Percentiles rank a stretch among this genome's conserved stretches.
Evolutionary conservation across 2,329 filamentous ascomycete species (phyloP).

Genomic region (Pseudogymnoascus sp.): DNA sequence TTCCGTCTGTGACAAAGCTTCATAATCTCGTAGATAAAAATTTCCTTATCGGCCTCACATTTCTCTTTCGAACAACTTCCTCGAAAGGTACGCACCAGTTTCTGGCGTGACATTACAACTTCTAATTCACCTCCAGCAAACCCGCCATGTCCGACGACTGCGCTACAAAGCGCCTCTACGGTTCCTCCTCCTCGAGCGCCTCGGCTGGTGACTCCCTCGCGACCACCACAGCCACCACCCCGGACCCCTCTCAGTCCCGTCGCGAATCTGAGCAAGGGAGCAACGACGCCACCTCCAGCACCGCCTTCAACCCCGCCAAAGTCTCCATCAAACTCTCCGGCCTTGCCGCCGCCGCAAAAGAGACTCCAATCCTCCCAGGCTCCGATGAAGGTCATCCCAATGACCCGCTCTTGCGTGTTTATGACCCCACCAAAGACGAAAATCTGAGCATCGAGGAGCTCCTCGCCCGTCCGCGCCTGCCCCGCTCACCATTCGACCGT

Average conservation of each 20-base stretch:
- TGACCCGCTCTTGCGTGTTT: constrained; percentile 6
- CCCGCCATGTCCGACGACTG: not conserved
- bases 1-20: not conserved
- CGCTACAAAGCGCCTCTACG: not conserved
- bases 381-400: not conserved
- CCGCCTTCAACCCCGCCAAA: not conserved
- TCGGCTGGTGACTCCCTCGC: not conserved
- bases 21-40: not conserved
- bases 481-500: not conserved
- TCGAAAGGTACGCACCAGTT: not conserved
- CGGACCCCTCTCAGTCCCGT: not conserved
- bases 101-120: not conserved
- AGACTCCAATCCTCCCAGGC: not conserved
- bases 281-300: not conserved
- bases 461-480: constrained; percentile 4
- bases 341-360: not conserved
- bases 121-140: not conserved
- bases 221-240: not conserved
- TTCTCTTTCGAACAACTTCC: not conserved
- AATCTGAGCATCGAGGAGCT: constrained; percentile 7
- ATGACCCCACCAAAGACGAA: constrained; percentile 5
- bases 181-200: not conserved
- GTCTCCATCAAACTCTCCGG: not conserved
- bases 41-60: not conserved
- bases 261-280: not conserved